Evolutionary conservation across 768 basidiomycete species (phyloP), one percentile per base, ranked within the genome.

Genomic region (Pulveroboletus sp.): DNA sequence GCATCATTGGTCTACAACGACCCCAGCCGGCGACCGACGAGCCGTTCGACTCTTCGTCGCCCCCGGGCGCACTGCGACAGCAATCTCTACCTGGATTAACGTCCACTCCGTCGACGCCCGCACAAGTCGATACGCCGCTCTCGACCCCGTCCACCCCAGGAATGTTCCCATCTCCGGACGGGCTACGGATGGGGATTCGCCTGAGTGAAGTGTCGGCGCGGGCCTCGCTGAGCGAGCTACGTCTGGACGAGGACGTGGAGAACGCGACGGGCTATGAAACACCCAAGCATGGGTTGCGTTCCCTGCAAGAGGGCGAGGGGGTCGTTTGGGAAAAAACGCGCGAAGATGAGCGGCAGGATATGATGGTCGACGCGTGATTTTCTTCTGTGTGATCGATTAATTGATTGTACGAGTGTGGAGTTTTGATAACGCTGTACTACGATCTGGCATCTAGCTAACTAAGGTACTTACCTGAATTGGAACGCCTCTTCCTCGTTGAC

Each of bases 1-100:
- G 86, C 3, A 75, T 85, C 27, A 78, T 93, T 34, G 90, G 91
- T 6, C 69, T 92, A 34, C 85, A 89, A 54, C 79, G 89, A 13
- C 77, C 67, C 64, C 65, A 51, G 56, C 58, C 45, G 52, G 61
- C 52, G 26, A 10, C 46, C 2, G 57, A 61, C 9, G 64, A 62
- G 20, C 23, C 45, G 27, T 52, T 40, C 11, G 57, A 60, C 39
- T 34, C 32, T 14, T 37, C 48, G 11, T 29, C 38, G 24, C 54
- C 58, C 9, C 46, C 43, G 9, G 47, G 46, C 24, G 20, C 30
- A 17, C 56, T 46, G 38, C 22, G 53, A 19, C 54, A 59, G 14
- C 47, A 50, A 8, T 57, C 67, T 6, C 34, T 68, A 0, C 66
- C 68, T n/a, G 61, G 59, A 20, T 49, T 68, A 29, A 63, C 68